Evolutionary conservation across 768 basidiomycete species (phyloP).

Genomic region (Symmetrospora coprosmae): DNA sequence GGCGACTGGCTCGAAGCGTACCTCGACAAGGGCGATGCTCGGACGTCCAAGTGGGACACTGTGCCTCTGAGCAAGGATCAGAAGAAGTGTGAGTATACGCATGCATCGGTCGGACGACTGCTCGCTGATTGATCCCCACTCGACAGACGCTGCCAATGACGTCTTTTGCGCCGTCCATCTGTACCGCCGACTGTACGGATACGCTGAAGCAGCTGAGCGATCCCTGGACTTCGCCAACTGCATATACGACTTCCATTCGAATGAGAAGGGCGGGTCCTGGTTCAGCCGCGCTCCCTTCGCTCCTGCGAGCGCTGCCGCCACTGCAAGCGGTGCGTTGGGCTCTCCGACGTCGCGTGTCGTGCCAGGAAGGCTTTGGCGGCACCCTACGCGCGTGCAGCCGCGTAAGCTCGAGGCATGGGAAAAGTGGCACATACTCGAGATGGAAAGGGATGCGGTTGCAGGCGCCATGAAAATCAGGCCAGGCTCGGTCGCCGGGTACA

Average conservation of each 20-base stretch:
- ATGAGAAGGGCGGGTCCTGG: too few relatives aligned
- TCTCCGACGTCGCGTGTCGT: too few relatives aligned
- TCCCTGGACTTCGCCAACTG: not conserved
- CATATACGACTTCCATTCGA: constrained; percentile 2
- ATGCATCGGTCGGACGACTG: not conserved
- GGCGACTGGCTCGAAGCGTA: not conserved
- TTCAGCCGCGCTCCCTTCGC: too few relatives aligned
- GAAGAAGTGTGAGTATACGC: not conserved
- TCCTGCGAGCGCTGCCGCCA: too few relatives aligned
- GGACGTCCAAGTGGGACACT: constrained; percentile 9
- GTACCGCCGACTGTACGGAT: not conserved
- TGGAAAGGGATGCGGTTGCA: not conserved
- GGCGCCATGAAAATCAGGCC: not conserved
- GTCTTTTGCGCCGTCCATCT: constrained; percentile 2
- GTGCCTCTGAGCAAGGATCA: not conserved
- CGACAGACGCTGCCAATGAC: constrained; percentile 8
- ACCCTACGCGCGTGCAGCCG: too few relatives aligned
- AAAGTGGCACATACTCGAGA: not conserved
- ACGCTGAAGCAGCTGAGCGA: not conserved
- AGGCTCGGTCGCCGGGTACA: not conserved
- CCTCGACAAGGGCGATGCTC: constrained; percentile 5
- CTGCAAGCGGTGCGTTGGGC: too few relatives aligned
- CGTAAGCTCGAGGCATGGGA: too few relatives aligned
- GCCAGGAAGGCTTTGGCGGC: too few relatives aligned
- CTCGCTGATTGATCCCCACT: not conserved